Evolutionary conservation across 495 filamentous ascomycete genomes (phyloP), one percentile per base, ranked within the genome.

Genomic region (Penicillium silybi): DNA sequence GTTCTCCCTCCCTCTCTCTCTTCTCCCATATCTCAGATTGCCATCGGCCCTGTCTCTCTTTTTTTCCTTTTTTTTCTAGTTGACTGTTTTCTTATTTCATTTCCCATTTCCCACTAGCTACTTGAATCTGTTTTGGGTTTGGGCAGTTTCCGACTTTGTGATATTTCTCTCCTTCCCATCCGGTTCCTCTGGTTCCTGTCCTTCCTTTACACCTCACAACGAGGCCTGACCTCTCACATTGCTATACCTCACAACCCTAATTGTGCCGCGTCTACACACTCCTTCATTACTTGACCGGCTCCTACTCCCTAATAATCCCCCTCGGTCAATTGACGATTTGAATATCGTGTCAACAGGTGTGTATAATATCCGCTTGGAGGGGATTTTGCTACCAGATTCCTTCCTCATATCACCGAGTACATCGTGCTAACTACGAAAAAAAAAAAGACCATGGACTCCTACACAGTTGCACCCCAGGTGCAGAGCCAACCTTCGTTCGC

Each of bases 401-500:
- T 32, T 32, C 6, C 29, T 32, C 29, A 2, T n/a, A n/a, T n/a
- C n/a, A n/a, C n/a, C 11, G 29, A 15, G 10, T 32, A 10, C 13
- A n/a, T n/a, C n/a, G 2, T 32, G 29, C 29, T 32, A 32, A 32
- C 29, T 0, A 13, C 13, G 29, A 13, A 2, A 32, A 32, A 29
- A 13, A 11, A 32, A 32, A 32, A 32, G 29, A 70, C 66, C 62
- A 85, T 85, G 82, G 81, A 82, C 61, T 67, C 74, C 63, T 84
- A 85, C 63, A 65, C 74, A 49, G 70, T 81, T 56, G 61, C 63
- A 68, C 60, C 67, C 19, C 58, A 60, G 76, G 52, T 78, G 63
- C 86, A 87, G 77, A 87, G 84, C 40, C 88, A 89, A 64, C 79
- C 88, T 46, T 75, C 87, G 16, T 97, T 95, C 79, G 91, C 88